Evolutionary conservation across 257 asterid genomes (phyloP), one percentile per base, ranked within the genome.

Genomic region (Verbascum thapsus): DNA sequence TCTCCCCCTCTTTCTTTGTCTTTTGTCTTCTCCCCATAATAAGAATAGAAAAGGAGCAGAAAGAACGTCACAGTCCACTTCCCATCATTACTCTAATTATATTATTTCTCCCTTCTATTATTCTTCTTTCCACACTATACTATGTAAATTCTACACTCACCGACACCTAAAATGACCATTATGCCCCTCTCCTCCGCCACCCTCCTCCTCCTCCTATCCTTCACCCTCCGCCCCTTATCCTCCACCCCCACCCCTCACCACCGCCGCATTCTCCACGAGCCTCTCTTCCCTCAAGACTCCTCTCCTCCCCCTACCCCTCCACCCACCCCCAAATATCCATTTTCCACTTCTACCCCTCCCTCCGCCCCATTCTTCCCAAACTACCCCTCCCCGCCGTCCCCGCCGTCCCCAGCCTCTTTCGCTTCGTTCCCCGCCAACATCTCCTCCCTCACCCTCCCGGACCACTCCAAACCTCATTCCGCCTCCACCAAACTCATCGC

Each of bases 391-490:
- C 79, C 84, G 7, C 83, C 84, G 4, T 69, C 81, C 0, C 84
- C 80, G 1, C 85, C 83, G 35, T 43, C 85, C 0, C 77, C 80
- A 4, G 54, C 83, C 20, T 66, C 87, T 4, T 61, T 69, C 35
- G 87, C 91, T 8, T 67, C 84, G 56, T 80, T 85, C 45, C 97
- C 99, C 18, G 87, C 77, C 11, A 83, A 83, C 71, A 72, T 81
- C 10, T 75, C 87, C 8, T 68, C 81, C 0, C 75, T 80, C 2
- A 53, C 32, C 49, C 72, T 76, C 51, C 88, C 95, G 0, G 74
- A 58, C 16, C 10, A 81, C 12, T 44, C 96, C 64, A 77, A 80
- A 47, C 57, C 94, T 64, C 78, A 66, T 30, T 50, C 80, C 44
- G 12, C 83, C 43, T 72, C 87, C 53, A 42, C 87, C 12, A 84